Conservation (phyloP, 2,329 filamentous ascomycete species). For the Ophiosphaerella herpotricha region DNA sequence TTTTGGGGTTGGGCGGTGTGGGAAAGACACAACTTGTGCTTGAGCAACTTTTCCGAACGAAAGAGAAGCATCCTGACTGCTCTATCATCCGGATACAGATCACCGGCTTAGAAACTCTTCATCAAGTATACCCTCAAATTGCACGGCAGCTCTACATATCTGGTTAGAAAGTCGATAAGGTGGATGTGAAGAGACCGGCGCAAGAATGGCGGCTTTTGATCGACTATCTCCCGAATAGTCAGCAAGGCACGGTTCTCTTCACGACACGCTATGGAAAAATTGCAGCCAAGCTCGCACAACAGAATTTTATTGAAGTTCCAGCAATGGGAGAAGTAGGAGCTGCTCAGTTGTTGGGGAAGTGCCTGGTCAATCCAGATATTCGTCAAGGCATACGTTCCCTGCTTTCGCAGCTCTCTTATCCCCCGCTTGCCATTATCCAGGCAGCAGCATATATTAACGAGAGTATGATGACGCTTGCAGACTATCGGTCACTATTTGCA, state of each 20-base stretch:
- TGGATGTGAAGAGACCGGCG: not conserved
- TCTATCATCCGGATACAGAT: constrained; percentile 22
- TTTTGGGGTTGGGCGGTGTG: constrained; percentile 8
- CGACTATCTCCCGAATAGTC: constrained; percentile 35
- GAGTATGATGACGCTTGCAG: too few relatives aligned
- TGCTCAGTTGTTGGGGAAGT: constrained; percentile 10
- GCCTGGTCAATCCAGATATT: constrained; percentile 17
- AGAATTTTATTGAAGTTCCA: constrained; percentile 17
- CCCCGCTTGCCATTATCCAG: too few relatives aligned
- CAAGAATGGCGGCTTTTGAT: constrained; percentile 4
- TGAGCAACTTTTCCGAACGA: constrained; percentile 26
- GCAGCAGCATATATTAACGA: too few relatives aligned
- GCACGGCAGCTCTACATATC: not conserved
- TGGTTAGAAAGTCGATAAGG: not conserved
- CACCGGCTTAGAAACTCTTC: constrained; percentile 11
- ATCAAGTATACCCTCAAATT: constrained; percentile 4
- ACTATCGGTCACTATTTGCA: too few relatives aligned
- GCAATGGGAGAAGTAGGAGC: not conserved
- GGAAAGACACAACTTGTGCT: constrained; percentile 34
- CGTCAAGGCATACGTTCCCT: too few relatives aligned
- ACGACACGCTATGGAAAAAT: constrained; percentile 13
- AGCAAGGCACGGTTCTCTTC: constrained; percentile 34
- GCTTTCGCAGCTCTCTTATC: too few relatives aligned
- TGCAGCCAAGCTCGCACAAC: constrained; percentile 3
- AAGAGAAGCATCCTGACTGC: constrained; percentile 7